Evolutionary conservation across 1,139 yeast species (phyloP), one percentile per base, ranked within the genome.

Genomic region (Diutina scorzettiae): DNA sequence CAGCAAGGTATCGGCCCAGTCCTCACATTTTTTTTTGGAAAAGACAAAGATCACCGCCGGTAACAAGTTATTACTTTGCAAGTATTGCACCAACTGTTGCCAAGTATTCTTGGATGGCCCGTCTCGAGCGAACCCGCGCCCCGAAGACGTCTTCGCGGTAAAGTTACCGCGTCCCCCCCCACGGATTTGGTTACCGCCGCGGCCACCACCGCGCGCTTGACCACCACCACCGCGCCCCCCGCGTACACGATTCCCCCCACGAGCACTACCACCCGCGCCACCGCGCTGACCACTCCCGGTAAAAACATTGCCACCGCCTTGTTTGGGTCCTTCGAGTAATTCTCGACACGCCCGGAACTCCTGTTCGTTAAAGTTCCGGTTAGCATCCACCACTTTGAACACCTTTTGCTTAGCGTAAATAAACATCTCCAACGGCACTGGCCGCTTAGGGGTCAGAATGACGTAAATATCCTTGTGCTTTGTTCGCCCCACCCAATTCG

Each of bases 381-480:
- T 89, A 63, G 93, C 99, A 57, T 93, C 99, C 34, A 93, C 97
- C 18, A 93, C 98, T 51, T 93, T 71, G 59, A 91, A 95, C 46
- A 93, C 91, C 45, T 98, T 98, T 57, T 85, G 95, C 94, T 18
- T 98, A 98, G 67, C 91, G 91, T 46, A 93, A 68, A 34, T 23
- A 9, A 34, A 23, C 28, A 55, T 93, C 91, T 93, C 98, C 50
- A 93, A 70, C 2, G 99, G 99, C 11, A 98, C 93, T 23, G 99
- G 99, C 61, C 99, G 80, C 72, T 89, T 93, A 63, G 91, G 96
- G 1, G 99, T 93, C 60, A 91, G 93, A 20, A 93, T 98, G 59
- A 93, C 95, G 60, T 93, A 97, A 58, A 98, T 93, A 2, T 98
- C 98, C 60, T 93, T 98, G 40, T 76, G 71, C 57, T 91, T 98